Evolutionary conservation across 2,329 filamentous ascomycete genomes (phyloP), one percentile per base, ranked within the genome.

Genomic region (Verticillium zaregamsianum): DNA sequence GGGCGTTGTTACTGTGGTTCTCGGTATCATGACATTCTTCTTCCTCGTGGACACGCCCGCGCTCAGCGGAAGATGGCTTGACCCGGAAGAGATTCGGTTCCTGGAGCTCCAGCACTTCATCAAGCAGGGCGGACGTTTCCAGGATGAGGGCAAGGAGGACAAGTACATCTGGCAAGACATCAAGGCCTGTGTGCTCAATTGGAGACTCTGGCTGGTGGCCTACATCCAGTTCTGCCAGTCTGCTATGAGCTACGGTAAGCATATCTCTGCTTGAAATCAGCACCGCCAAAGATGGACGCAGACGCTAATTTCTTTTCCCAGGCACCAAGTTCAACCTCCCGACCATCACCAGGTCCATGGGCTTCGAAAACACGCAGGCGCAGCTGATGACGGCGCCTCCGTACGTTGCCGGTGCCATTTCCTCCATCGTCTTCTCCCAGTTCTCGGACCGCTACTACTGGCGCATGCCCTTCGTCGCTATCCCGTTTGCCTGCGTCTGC

Each of bases 401-500:
- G 0, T 86, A 86, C 62, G 82, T 86, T 1, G 82, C 81, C 0
- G 90, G 87, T 0, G 87, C 86, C 0, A 74, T 89, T 3, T 66
- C 89, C 1, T 91, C 89, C 0, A 77, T 92, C 3, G 59, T 77
- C 1, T 79, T 91, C 33, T 89, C 90, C 2, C 90, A 80, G 68
- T 71, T 88, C 6, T 89, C 89, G 0, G 90, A 92, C 69, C 80
- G 85, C 2, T 90, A 87, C 1, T 76, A 81, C 28, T 80, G 84
- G 68, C 81, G 90, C 28, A 89, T 89, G 3, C 74, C 87, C 4
- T 90, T 86, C 74, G 91, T 91, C 61, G 89, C 90, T 11, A 66
- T 70, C 25, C 78, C 86, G 3, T 82, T 86, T 0, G 58, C 87
- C 0, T 67, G 91, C 8, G 87, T 86, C 8, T 84, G 90, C 3